Evolutionary conservation across 148 eudicot genomes (phyloP).

Genomic region (Arctostaphylos glauca): DNA sequence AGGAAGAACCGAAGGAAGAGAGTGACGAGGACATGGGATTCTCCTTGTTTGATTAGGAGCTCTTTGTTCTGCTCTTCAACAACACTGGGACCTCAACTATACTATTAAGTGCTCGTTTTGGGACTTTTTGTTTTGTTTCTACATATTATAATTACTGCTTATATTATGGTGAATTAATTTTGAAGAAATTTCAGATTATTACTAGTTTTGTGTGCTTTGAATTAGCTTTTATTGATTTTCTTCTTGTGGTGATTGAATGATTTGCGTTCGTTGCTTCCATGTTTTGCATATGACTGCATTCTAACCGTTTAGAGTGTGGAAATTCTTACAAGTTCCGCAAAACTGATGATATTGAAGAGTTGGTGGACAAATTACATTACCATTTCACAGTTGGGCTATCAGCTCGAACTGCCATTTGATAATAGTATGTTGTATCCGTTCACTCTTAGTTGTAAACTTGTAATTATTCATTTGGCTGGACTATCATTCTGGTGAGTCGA

Average conservation of each 20-base stretch:
- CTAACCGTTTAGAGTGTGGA: too few relatives aligned
- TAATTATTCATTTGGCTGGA: too few relatives aligned
- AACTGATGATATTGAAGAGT: too few relatives aligned
- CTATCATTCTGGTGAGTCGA: too few relatives aligned
- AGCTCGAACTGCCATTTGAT: too few relatives aligned
- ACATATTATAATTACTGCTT: neutral
- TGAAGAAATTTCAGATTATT: neutral
- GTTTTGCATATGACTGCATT: neutral
- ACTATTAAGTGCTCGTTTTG: neutral
- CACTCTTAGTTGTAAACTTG: too few relatives aligned
- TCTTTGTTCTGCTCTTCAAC: neutral
- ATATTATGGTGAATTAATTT: neutral
- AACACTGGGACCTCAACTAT: neutral
- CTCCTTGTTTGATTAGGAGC: conserved; percentile 26
- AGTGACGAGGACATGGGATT: conserved; percentile 32
- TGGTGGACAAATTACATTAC: too few relatives aligned
- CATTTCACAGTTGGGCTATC: too few relatives aligned
- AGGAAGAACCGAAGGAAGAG: conserved; percentile 32
- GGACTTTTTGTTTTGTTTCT: neutral
- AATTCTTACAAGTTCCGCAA: too few relatives aligned
- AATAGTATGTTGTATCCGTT: too few relatives aligned
- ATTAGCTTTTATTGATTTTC: neutral
- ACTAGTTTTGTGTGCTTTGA: neutral
- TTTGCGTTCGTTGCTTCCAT: neutral
- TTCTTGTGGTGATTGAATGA: neutral